phyloP scores from a whole-genome alignment of 2,329 filamentous ascomycete genomes.

The Endothia cerciana region DNA sequence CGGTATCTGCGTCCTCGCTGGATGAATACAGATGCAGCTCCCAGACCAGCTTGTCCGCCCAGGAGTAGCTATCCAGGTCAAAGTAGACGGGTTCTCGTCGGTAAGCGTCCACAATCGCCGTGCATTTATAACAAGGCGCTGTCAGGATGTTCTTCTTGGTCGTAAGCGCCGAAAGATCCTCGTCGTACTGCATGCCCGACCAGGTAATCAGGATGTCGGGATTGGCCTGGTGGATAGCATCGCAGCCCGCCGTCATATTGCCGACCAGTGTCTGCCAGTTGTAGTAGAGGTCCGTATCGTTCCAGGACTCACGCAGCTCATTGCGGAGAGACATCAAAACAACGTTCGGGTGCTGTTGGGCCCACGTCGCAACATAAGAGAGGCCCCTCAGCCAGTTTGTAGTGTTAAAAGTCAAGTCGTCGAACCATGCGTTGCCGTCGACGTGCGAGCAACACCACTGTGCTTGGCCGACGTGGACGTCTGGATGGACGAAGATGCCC shows the following conservation, averaged over 20 bases:
- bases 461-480: conserved; percentile 46
- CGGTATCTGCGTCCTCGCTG: conserved; percentile 49
- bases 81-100: conserved; percentile 50
- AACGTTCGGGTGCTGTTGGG: conserved; percentile 44
- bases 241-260: conserved; percentile 48
- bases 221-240: conserved; percentile 49
- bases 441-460: conserved; percentile 51
- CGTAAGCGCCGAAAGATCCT: conserved; percentile 49
- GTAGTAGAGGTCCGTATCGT: conserved; percentile 43
- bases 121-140: conserved; percentile 46
- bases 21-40: conserved; percentile 49
- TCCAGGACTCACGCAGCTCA: conserved; percentile 44
- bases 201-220: conserved; percentile 51
- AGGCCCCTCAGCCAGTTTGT: conserved; percentile 59
- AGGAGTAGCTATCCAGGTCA: conserved; percentile 48
- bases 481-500: conserved; percentile 45
- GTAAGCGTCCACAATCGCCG: conserved; percentile 46
- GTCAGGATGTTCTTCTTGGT: conserved; percentile 45
- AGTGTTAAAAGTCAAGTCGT: conserved; percentile 57
- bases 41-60: conserved; percentile 52
- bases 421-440: conserved; percentile 60
- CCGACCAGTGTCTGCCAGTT: conserved; percentile 51
- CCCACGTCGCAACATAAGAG: conserved; percentile 53
- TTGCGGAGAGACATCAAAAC: conserved; percentile 47
- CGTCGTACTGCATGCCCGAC: conserved; percentile 53